A percentile compares a stretch with the other conserved stretches of the same genome.
phyloP scores from a whole-genome alignment of 495 filamentous ascomycete genomes.

The Daldinia grandis region DNA sequence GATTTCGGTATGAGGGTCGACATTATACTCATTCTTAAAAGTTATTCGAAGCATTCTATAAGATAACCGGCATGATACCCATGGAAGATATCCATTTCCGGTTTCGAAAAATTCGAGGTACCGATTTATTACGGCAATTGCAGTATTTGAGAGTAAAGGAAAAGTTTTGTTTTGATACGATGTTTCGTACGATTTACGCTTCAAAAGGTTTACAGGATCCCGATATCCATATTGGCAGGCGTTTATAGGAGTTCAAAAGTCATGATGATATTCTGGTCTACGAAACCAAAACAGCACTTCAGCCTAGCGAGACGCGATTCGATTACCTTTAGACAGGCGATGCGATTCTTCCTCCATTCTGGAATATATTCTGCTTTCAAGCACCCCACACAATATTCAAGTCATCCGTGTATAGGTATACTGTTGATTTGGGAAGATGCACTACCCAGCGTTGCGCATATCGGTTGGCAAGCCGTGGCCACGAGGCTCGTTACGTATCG shows the following conservation, averaged over 20 bases:
- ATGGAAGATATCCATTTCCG: constrained; percentile 27
- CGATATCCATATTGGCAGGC: constrained; percentile 31
- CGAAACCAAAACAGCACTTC: constrained; percentile 6
- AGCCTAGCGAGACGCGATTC: constrained; percentile 11
- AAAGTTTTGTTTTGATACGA: constrained; percentile 32
- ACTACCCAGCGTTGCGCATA: constrained; percentile 5
- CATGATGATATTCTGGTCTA: constrained; percentile 22
- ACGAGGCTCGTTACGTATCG: background rate
- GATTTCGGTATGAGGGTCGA: constrained; percentile 10
- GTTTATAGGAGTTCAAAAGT: constrained; percentile 31
- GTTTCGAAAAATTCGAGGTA: constrained; percentile 15
- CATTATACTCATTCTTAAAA: constrained; percentile 16
- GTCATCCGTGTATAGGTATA: constrained; percentile 15
- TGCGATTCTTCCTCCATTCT: constrained; percentile 8
- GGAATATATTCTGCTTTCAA: constrained; percentile 14
- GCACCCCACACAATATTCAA: background rate
- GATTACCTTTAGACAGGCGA: constrained; percentile 12
- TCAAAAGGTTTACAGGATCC: constrained; percentile 13
- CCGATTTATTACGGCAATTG: constrained; percentile 20
- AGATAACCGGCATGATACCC: constrained; percentile 34
- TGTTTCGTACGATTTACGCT: constrained; percentile 21
- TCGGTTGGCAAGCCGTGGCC: background rate
- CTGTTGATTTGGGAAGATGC: constrained; percentile 14
- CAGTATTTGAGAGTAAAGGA: constrained; percentile 25
- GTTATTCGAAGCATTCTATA: constrained; percentile 28